Evolutionary conservation across 768 basidiomycete species (phyloP), one percentile per base, ranked within the genome.

Genomic region (Termitomyces eurrhizus): DNA sequence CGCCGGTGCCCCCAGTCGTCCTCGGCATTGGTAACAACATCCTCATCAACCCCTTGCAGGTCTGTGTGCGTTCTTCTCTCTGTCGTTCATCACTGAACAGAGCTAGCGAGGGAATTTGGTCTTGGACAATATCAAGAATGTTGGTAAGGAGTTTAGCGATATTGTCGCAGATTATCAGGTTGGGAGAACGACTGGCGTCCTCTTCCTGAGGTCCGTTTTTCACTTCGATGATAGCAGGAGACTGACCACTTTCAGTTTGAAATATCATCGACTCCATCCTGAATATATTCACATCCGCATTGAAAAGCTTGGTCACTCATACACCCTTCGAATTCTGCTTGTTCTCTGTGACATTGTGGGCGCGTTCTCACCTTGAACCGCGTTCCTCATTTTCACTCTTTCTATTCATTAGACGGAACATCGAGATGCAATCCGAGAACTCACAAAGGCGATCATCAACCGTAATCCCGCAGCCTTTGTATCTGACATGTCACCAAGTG

Each of bases 141-240:
- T 97, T 2, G 85, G 90, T 2, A 95, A 94, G 74, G 95, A 98
- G 71, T 97, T 93, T 67, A 92, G 92, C 0, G 95, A 98, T 68
- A 95, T 98, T 61, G 80, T 90, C 18, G 86, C 89, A 26, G 97
- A 99, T 73, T 99, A 92, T 72, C 95, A 98, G 72, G 95, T 99
- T 18, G 97, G 97, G 24, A 81, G 88, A 24, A 98, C 95, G 32
- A 95, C 94, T 1, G 91, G 95, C 21, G 90, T 95, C 11, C 74
- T 99, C 26, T 99, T 90, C 70, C 82, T 99, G 57, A 96, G 94
- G 97, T 90, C 59, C 66, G 66, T 41, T 32, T 9, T 32, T 26
- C 39, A 52, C 39, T 62, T 26, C 35, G 57, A 32, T 49, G 24
- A 39, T 51, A 1, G 16, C 26, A 26, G 13, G 36, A 21, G 11